These are phyloP conservation scores for Komagataella pastoris DNA, from an alignment of 805 yeast species.

Conservation along the genomic window DNA sequence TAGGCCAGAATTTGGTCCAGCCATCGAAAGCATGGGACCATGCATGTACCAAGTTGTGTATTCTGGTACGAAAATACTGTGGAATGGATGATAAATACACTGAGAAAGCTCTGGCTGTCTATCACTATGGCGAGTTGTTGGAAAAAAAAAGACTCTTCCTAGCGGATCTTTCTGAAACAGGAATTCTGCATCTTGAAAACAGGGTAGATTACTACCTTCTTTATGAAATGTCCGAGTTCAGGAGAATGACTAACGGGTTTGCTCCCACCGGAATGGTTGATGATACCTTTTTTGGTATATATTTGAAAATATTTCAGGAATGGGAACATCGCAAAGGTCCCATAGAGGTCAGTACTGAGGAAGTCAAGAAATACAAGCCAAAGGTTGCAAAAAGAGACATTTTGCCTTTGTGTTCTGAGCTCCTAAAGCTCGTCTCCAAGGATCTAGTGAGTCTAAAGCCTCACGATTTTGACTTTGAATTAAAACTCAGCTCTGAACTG, in stretches of 20 bases:
- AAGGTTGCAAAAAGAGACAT: conserved; percentile 37
- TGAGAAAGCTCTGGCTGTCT: conserved; percentile 33
- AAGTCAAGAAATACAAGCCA: conserved; percentile 14
- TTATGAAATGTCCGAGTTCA: conserved; percentile 40
- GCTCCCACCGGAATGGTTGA: conserved; percentile 69
- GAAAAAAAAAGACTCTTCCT: conserved; percentile 20
- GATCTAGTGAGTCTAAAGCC: conserved; percentile 10
- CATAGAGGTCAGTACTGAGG: conserved; percentile 1
- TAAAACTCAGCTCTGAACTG: neutral
- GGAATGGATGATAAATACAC: conserved; percentile 31
- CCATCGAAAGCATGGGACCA: conserved; percentile 56
- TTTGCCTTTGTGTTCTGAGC: conserved; percentile 19
- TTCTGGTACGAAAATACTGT: conserved; percentile 31
- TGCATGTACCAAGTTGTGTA: conserved; percentile 37
- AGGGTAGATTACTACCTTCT: conserved; percentile 30
- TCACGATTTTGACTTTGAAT: neutral
- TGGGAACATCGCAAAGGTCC: conserved; percentile 3
- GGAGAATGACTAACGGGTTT: conserved; percentile 67
- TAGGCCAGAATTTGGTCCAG: conserved; percentile 63
- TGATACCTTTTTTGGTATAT: conserved; percentile 55
- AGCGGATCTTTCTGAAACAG: conserved; percentile 4
- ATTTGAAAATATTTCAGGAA: conserved; percentile 29
- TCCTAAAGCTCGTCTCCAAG: conserved; percentile 10
- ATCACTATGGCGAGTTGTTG: conserved; percentile 30
- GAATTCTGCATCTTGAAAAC: conserved; percentile 9